Conservation (phyloP, 768 basidiomycete species). For the Clathrus columnatus region DNA sequence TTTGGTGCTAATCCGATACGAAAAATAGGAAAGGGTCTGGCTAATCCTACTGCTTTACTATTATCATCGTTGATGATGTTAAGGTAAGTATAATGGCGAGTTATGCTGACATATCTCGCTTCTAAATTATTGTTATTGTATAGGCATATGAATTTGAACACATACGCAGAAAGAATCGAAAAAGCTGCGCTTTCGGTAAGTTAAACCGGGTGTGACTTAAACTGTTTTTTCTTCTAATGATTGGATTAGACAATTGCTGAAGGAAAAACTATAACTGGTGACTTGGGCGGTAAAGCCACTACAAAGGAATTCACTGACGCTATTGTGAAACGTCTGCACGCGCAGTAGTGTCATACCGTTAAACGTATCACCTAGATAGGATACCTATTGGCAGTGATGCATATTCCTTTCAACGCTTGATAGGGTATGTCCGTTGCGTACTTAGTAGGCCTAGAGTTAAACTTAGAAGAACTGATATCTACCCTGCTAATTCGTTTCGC, state of each 20-base stretch:
- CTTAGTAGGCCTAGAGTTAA: too few species aligned
- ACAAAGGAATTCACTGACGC: conserved; percentile 86
- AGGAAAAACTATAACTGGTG: conserved; percentile 90
- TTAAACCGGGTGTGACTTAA: conserved; percentile 11
- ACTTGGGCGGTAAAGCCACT: conserved; percentile 86
- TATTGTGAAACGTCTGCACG: conserved; percentile 64
- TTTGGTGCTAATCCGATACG: background rate
- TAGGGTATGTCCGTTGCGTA: too few species aligned
- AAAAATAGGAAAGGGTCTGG: conserved; percentile 69
- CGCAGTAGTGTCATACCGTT: conserved; percentile 5
- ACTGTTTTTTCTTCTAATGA: conserved; percentile 9
- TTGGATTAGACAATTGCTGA: conserved; percentile 82
- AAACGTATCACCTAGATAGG: background rate
- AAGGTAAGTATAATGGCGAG: conserved; percentile 43
- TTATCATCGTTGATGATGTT: conserved; percentile 97
- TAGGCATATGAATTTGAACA: conserved; percentile 88
- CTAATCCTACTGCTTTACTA: conserved; percentile 98
- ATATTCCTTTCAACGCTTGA: too few species aligned
- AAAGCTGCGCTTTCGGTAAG: conserved; percentile 81
- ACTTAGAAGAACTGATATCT: too few species aligned
- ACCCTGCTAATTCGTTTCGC: too few species aligned
- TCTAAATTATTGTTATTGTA: conserved; percentile 20
- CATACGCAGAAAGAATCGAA: conserved; percentile 84
- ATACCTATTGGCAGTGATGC: too few species aligned
- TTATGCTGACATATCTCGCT: conserved; percentile 1